Conservation (phyloP, 495 filamentous ascomycete genomes). For the Daldinia decipiens region DNA sequence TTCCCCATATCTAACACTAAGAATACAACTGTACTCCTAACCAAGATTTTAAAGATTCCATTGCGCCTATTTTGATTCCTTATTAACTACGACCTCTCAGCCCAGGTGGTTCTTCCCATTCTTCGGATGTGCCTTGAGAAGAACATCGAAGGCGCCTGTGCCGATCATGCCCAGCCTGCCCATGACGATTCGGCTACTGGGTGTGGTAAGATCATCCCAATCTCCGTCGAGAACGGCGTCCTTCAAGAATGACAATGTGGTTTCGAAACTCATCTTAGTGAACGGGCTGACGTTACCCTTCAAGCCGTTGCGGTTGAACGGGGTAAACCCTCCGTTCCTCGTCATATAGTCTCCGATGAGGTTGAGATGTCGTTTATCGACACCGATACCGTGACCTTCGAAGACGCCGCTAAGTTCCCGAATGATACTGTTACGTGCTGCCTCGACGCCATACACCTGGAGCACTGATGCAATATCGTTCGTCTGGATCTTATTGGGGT, state of each 20-base stretch:
- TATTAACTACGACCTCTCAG: slow-evolving; percentile 6
- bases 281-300: slow-evolving; percentile 86
- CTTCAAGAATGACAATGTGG: slow-evolving; percentile 89
- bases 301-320: slow-evolving; percentile 91
- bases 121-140: slow-evolving; percentile 61
- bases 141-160: slow-evolving; percentile 91
- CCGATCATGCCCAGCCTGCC: slow-evolving; percentile 83
- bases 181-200: slow-evolving; percentile 87
- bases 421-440: slow-evolving; percentile 85
- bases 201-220: slow-evolving; percentile 85
- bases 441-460: slow-evolving; percentile 90
- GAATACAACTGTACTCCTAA: slow-evolving; percentile 19
- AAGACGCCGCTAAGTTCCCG: slow-evolving; percentile 89
- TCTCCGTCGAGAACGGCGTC: slow-evolving; percentile 91
- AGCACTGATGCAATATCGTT: slow-evolving; percentile 93
- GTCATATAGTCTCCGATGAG: slow-evolving; percentile 98
- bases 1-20: slow-evolving; percentile 9
- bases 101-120: slow-evolving; percentile 47
- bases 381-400: slow-evolving; percentile 88
- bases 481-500: slow-evolving; percentile 86
- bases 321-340: slow-evolving; percentile 80
- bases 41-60: slow-evolving; percentile 13
- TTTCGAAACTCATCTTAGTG: slow-evolving; percentile 98
- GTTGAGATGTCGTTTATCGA: slow-evolving; percentile 92
- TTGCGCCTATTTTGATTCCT: slow-evolving; percentile 16